phyloP scores from a whole-genome alignment of 495 filamentous ascomycete species.

The Neurospora intermedia region DNA sequence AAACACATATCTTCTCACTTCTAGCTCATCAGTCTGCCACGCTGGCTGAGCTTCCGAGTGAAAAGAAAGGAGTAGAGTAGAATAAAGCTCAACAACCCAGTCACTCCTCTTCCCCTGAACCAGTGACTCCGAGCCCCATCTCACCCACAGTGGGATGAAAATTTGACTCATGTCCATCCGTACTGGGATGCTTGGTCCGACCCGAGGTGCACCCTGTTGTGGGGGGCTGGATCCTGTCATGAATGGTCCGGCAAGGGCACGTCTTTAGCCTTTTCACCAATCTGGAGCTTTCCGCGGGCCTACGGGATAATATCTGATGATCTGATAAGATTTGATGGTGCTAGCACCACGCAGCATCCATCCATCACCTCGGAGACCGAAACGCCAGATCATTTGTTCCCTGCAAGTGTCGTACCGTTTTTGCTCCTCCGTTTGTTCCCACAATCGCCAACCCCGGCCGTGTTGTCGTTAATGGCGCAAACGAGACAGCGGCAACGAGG shows the following conservation, averaged over 20 bases:
- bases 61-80: not conserved
- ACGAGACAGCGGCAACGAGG: too few species aligned
- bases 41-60: not conserved
- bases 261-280: not conserved
- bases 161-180: not conserved
- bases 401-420: not conserved
- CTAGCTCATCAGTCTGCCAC: not conserved
- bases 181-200: not conserved
- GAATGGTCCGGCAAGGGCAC: conserved; percentile 3
- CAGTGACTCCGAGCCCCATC: not conserved
- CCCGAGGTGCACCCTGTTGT: conserved; percentile 4
- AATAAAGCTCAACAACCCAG: not conserved
- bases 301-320: conserved; percentile 30
- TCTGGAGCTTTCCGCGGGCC: not conserved
- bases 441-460: too few species aligned
- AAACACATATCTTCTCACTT: not conserved
- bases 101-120: not conserved
- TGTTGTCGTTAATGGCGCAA: too few species aligned
- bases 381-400: not conserved
- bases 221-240: not conserved
- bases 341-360: not conserved
- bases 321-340: conserved; percentile 35
- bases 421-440: not conserved
- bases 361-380: not conserved
- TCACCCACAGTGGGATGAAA: not conserved